Evolutionary conservation across 148 eudicot species (phyloP).

Genomic region (Rhododendron williamsianum): DNA sequence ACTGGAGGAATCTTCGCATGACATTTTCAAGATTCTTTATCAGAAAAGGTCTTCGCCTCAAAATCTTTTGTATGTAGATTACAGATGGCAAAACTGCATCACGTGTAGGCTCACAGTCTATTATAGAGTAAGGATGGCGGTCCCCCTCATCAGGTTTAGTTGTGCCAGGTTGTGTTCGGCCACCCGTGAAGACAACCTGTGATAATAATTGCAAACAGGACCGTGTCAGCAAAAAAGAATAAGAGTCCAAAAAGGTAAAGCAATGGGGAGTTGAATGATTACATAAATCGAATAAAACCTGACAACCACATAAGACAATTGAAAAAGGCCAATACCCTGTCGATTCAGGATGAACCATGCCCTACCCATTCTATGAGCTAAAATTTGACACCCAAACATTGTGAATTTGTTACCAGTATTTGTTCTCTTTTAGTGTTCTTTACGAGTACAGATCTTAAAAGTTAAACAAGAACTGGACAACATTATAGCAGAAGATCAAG

Average conservation of each 20-base stretch:
- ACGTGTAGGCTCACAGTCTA: conserved; percentile 81
- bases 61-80: conserved; percentile 82
- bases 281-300: background rate
- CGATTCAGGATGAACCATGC: background rate
- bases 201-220: conserved; percentile 1
- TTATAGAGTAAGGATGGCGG: conserved; percentile 82
- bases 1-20: conserved; percentile 84
- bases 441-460: background rate
- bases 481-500: background rate
- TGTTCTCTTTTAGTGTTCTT: background rate
- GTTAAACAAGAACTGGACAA: background rate
- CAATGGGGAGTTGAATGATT: background rate
- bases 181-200: conserved; percentile 90
- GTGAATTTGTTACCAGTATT: background rate
- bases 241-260: background rate
- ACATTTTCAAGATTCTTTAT: conserved; percentile 99
- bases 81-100: conserved; percentile 86
- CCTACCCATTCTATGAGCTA: background rate
- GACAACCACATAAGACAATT: background rate
- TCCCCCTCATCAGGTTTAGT: conserved; percentile 98
- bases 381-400: background rate
- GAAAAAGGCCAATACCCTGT: background rate
- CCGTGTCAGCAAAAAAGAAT: background rate
- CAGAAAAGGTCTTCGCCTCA: conserved; percentile 87
- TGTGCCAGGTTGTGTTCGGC: conserved; percentile 98